Evolutionary conservation across 805 yeast species (phyloP), one percentile per base, ranked within the genome.

Genomic region (Lipomyces sp.): DNA sequence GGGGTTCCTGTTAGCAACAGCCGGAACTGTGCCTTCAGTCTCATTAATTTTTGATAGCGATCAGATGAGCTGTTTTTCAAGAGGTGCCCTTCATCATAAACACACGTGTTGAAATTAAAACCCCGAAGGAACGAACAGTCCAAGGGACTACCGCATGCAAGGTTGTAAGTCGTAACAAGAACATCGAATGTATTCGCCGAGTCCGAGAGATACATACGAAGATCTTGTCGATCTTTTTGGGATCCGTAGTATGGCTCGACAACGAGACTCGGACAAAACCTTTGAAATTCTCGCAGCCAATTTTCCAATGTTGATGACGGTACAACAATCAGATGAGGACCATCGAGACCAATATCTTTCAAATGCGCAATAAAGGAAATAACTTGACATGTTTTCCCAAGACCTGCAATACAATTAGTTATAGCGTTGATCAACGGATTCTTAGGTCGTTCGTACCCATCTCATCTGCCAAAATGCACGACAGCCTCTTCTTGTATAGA

Each of bases 21-120:
- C 61, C 98, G 76, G 70, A 91, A 93, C n/a, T 78, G 76, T 0
- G 93, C 96, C 52, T 76, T 77, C 46, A 93, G 72, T 62, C 80
- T 80, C 95, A 91, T 90, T 55, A 93, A 74, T 68, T 89, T 91
- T 53, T 72, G 75, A 66, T 91, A 93, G 60, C 99, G 76, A 62
- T 91, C 98, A 28, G 93, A 80, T 53, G 78, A 74, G 2, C 95
- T 85, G 68, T 93, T 93, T 66, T 93, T 93, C 60, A 93, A 74
- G 86, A 93, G 83, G 68, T 93, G 99, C 1, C 99, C 99, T 73
- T 93, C 99, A 68, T 93, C 99, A 65, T 87, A 93, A 1, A 93
- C 91, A 54, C 95, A 81, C 59, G 84, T 86, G 66, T 93, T 88
- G 68, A 93, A 93, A 21, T 79, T 75, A 62, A 83, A 80, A 56